These are phyloP conservation scores for Gyrodon tennesseensis DNA, from an alignment of 1,284 basidiomycete genomes.

Conservation along the genomic window DNA sequence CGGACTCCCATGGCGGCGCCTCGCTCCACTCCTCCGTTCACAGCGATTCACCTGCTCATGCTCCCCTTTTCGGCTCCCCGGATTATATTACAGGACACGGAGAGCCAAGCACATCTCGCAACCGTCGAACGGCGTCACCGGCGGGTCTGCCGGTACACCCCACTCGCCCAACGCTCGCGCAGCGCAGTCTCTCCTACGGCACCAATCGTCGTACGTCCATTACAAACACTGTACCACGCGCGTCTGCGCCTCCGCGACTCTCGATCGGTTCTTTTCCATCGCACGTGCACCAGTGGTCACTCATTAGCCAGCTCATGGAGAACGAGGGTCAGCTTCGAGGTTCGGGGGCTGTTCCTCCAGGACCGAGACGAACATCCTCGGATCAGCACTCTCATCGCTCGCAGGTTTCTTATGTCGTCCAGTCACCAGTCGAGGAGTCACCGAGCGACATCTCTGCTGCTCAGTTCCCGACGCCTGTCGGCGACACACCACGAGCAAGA, in stretches of 20 bases:
- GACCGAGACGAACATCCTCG: constrained; percentile 16
- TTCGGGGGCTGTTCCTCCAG: constrained; percentile 17
- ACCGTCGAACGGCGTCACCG: constrained; percentile 29
- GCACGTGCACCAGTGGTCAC: constrained; percentile 56
- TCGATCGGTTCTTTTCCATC: constrained; percentile 4
- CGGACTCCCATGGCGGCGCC: constrained; percentile 4
- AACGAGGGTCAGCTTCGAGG: constrained; percentile 53
- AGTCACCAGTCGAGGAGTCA: constrained; percentile 31
- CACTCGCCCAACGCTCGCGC: constrained; percentile 21
- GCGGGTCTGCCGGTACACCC: constrained; percentile 5
- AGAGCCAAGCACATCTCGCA: constrained; percentile 29
- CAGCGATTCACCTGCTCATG: constrained; percentile 16
- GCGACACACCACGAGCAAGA: neutral
- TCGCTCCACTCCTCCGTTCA: constrained; percentile 20
- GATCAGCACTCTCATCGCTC: constrained; percentile 15
- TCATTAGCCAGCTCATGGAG: constrained; percentile 72
- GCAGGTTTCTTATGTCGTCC: constrained; percentile 14
- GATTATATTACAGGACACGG: constrained; percentile 5
- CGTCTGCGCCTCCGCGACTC: constrained; percentile 7
- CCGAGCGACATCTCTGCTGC: constrained; percentile 3
- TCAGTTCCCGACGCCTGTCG: neutral
- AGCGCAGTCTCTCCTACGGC: constrained; percentile 29
- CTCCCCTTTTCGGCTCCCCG: constrained; percentile 17
- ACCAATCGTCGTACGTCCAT: neutral
- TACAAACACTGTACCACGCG: constrained; percentile 12